A percentile compares a stretch with the other conserved stretches of the same genome.
These are phyloP conservation scores for Psidium guajava DNA, from an alignment of 345 rosid species.

Conservation along the genomic window DNA sequence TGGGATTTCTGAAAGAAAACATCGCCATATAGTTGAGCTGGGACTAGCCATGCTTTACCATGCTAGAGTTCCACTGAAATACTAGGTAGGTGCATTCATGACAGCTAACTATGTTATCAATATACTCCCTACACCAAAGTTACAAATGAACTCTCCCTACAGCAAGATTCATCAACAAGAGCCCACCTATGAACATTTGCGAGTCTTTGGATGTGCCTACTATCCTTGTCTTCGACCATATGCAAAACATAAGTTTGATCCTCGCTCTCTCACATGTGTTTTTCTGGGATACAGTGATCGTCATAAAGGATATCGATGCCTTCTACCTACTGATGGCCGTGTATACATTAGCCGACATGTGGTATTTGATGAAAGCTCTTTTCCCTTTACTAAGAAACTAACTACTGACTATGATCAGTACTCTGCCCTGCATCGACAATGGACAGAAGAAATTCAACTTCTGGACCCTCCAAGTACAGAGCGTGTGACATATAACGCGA, in stretches of 20 bases:
- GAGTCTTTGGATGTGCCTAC: not conserved
- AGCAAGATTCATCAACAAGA: accelerated
- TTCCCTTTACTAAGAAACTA: not conserved
- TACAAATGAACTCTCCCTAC: not conserved
- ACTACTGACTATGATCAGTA: accelerated
- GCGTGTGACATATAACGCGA: too few species aligned
- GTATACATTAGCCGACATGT: not conserved
- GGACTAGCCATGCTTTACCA: not conserved
- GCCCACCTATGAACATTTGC: not conserved
- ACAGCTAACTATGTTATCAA: too few species aligned
- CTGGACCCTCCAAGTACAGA: too few species aligned
- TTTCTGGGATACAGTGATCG: not conserved
- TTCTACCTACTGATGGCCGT: not conserved
- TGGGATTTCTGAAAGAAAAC: not conserved
- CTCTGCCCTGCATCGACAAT: not conserved
- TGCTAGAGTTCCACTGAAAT: not conserved
- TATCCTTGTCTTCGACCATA: not conserved
- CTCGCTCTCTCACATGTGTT: not conserved
- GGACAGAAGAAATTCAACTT: not conserved
- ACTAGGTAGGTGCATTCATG: not conserved
- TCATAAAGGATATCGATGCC: not conserved
- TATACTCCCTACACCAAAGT: too few species aligned
- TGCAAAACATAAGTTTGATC: not conserved
- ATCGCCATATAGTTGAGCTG: not conserved
- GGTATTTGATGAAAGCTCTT: not conserved